These are phyloP conservation scores for Phyllosticta citribraziliensis DNA, from an alignment of 2,329 filamentous ascomycete species.

Conservation along the genomic window DNA sequence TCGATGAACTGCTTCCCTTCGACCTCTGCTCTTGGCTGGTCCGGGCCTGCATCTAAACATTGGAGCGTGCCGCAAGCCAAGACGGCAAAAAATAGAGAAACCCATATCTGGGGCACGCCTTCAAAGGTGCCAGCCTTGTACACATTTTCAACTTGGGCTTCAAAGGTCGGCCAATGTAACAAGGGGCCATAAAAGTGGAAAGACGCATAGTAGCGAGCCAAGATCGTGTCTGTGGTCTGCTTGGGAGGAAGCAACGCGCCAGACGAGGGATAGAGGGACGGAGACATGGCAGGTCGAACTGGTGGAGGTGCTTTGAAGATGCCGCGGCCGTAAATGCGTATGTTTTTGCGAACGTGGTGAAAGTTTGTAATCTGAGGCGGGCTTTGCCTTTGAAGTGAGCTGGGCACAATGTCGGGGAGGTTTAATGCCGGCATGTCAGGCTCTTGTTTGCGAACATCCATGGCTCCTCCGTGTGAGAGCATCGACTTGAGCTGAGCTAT, in stretches of 20 bases:
- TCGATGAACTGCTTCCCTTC: constrained; percentile 61
- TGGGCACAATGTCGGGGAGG: constrained; percentile 28
- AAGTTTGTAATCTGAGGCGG: constrained; percentile 57
- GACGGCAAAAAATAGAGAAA: constrained; percentile 71
- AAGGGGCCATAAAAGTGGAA: constrained; percentile 76
- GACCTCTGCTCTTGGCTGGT: constrained; percentile 44
- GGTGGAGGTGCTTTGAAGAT: constrained; percentile 69
- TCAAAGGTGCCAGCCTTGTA: constrained; percentile 57
- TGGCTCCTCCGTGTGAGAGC: constrained; percentile 40
- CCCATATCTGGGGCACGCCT: constrained; percentile 58
- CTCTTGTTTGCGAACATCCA: constrained; percentile 30
- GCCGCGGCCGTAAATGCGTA: constrained; percentile 64
- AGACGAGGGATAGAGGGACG: constrained; percentile 34
- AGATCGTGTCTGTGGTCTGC: constrained; percentile 57
- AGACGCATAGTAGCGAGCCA: constrained; percentile 66
- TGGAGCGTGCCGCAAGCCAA: constrained; percentile 76
- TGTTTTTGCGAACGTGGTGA: constrained; percentile 59
- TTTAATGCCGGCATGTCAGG: constrained; percentile 20
- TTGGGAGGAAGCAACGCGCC: constrained; percentile 58
- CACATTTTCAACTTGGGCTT: constrained; percentile 63
- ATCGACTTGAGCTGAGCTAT: constrained; percentile 64
- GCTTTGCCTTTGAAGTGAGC: constrained; percentile 37
- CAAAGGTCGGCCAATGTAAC: constrained; percentile 78
- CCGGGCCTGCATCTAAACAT: constrained; percentile 45
- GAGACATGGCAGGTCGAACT: constrained; percentile 47